These are phyloP conservation scores for Agastache rugosa DNA, from an alignment of 257 asterid genomes.

Conservation along the genomic window DNA sequence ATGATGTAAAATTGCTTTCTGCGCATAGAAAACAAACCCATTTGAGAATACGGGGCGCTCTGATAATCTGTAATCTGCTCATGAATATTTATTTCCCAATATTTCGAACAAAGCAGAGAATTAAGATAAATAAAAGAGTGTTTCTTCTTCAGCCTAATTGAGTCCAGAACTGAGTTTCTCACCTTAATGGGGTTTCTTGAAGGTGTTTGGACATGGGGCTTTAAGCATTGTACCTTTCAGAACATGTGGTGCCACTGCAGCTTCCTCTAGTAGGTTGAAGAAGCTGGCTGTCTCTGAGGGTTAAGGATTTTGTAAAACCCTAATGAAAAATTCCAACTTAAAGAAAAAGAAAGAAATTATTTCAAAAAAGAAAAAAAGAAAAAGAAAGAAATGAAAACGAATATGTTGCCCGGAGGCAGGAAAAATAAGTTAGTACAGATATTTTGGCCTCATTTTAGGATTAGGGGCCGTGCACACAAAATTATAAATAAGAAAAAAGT, in stretches of 20 bases:
- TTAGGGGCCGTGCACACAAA: too few species aligned
- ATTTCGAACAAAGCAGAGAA: conserved; percentile 11
- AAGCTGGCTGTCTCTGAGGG: not conserved
- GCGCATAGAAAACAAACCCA: conserved; percentile 44
- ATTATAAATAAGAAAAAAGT: too few species aligned
- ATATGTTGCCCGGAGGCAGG: not conserved
- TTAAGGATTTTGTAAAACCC: conserved; percentile 37
- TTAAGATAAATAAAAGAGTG: not conserved
- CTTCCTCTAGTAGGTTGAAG: conserved; percentile 24
- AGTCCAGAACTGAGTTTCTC: conserved; percentile 6
- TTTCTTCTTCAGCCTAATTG: not conserved
- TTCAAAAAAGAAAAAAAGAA: too few species aligned
- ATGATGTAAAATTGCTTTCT: conserved; percentile 32
- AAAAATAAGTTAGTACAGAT: too few species aligned
- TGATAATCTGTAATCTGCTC: conserved; percentile 52
- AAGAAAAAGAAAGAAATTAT: not conserved
- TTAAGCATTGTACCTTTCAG: conserved; percentile 1
- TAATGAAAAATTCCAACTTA: not conserved
- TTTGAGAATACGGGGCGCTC: conserved; percentile 39
- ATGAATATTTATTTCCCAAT: conserved; percentile 35
- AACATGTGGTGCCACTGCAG: conserved; percentile 24
- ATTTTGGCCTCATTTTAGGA: too few species aligned
- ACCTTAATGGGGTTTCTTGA: conserved; percentile 33
- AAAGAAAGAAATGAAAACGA: not conserved
- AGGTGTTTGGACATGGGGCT: conserved; percentile 26